These are phyloP conservation scores for Nissolia schottii DNA, from an alignment of 306 rosid species.

Conservation along the genomic window DNA sequence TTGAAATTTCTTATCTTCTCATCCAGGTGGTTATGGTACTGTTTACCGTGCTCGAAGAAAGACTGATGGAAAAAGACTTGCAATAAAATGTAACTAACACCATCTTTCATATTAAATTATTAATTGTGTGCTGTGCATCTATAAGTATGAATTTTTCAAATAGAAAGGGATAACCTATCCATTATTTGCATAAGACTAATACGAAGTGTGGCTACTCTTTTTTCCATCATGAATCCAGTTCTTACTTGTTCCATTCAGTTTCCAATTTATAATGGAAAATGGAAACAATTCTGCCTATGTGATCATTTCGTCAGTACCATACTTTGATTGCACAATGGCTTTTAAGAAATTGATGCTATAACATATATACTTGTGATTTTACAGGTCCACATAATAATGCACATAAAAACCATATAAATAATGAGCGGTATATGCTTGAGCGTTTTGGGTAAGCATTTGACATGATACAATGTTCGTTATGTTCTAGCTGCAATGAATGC, in stretches of 20 bases:
- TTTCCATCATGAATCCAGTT: not conserved
- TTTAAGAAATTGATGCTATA: not conserved
- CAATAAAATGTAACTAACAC: slow-evolving; percentile 51
- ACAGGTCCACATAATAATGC: slow-evolving; percentile 69
- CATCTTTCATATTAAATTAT: not conserved
- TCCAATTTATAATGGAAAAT: not conserved
- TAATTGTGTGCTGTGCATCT: slow-evolving; percentile 1
- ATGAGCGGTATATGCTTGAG: slow-evolving; percentile 68
- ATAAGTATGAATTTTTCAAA: not conserved
- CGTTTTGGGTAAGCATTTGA: slow-evolving; percentile 57
- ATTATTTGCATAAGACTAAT: not conserved
- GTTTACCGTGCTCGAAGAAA: slow-evolving; percentile 63
- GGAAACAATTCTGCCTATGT: not conserved
- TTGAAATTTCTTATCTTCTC: slow-evolving; percentile 10
- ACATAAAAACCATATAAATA: slow-evolving; percentile 51
- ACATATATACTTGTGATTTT: slow-evolving; percentile 17
- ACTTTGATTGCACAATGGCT: not conserved
- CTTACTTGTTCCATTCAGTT: not conserved
- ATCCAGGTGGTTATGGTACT: slow-evolving; percentile 74
- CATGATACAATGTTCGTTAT: not conserved
- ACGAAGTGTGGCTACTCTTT: not conserved
- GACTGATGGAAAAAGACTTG: slow-evolving; percentile 50
- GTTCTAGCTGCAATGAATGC: not conserved
- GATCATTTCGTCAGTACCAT: not conserved
- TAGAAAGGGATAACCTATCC: not conserved